Conservation (phyloP, 2,329 filamentous ascomycete genomes). For the Leptographium wingfieldii region DNA sequence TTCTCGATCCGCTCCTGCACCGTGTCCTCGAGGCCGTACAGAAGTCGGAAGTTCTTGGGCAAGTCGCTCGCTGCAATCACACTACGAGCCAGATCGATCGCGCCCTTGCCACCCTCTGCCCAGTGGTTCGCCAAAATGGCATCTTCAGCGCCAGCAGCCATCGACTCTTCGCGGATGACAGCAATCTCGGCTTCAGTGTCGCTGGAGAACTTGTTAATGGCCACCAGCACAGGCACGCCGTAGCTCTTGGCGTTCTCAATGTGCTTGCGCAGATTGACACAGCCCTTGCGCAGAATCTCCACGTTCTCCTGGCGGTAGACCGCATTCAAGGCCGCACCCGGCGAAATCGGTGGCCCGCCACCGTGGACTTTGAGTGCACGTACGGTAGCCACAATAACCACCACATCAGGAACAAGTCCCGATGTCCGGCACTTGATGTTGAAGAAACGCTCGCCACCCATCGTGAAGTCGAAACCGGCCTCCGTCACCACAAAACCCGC, state of each 20-base stretch:
- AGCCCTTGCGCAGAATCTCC: slow-evolving; percentile 78
- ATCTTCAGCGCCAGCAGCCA: slow-evolving; percentile 85
- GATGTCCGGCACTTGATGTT: slow-evolving; percentile 99
- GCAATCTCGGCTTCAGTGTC: slow-evolving; percentile 88
- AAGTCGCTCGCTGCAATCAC: slow-evolving; percentile 74
- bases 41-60: slow-evolving; percentile 74
- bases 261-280: slow-evolving; percentile 91
- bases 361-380: slow-evolving; percentile 95
- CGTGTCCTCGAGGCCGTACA: slow-evolving; percentile 63
- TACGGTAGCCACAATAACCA: slow-evolving; percentile 90
- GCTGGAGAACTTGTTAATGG: slow-evolving; percentile 91
- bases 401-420: slow-evolving; percentile 81
- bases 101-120: slow-evolving; percentile 86
- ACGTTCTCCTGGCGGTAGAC: slow-evolving; percentile 92
- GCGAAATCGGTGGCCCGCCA: slow-evolving; percentile 83
- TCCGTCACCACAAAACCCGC: slow-evolving; percentile 92
- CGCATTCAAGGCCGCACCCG: slow-evolving; percentile 71
- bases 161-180: slow-evolving; percentile 78
- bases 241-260: slow-evolving; percentile 82
- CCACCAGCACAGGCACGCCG: slow-evolving; percentile 87
- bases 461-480: slow-evolving; percentile 97
- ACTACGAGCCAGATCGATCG: slow-evolving; percentile 74
- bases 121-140: slow-evolving; percentile 93
- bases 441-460: slow-evolving; percentile 99
- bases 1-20: slow-evolving; percentile 81